Conservation (phyloP, 768 basidiomycete species). For the Boletus vermiculosoides region DNA sequence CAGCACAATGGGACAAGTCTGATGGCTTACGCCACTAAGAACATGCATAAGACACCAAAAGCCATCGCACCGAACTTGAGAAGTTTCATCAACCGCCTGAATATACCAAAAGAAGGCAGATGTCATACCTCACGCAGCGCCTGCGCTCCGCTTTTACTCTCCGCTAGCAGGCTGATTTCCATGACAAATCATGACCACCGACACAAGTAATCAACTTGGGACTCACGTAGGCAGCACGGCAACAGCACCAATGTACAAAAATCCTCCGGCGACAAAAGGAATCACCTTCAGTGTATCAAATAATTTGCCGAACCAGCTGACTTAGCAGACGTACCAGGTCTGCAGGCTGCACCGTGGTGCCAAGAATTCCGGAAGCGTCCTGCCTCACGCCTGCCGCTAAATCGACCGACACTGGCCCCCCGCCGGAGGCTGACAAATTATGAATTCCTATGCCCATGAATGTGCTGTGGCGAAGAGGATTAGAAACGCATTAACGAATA, state of each 20-base stretch:
- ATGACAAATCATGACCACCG: constrained; percentile 12
- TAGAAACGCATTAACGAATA: constrained; percentile 1
- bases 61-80: constrained; percentile 87
- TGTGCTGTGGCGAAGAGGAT: constrained; percentile 46
- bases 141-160: constrained; percentile 85
- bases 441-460: constrained; percentile 88
- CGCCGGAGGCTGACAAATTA: constrained; percentile 59
- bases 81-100: constrained; percentile 22
- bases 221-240: constrained; percentile 87
- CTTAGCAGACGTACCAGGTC: constrained; percentile 65
- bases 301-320: constrained; percentile 13
- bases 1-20: constrained; percentile 9
- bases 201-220: constrained; percentile 17
- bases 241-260: constrained; percentile 91
- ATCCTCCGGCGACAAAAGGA: constrained; percentile 87
- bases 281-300: constrained; percentile 57
- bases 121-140: constrained; percentile 78
- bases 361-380: constrained; percentile 73
- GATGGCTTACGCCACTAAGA: constrained; percentile 79
- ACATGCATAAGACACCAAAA: constrained; percentile 89
- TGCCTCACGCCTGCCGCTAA: constrained; percentile 78
- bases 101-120: constrained; percentile 11
- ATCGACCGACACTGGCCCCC: constrained; percentile 45
- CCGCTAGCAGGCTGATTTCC: constrained; percentile 65
- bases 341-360: constrained; percentile 74